Conservation (phyloP, 345 rosid genomes). For the Lagerstroemia speciosa region DNA sequence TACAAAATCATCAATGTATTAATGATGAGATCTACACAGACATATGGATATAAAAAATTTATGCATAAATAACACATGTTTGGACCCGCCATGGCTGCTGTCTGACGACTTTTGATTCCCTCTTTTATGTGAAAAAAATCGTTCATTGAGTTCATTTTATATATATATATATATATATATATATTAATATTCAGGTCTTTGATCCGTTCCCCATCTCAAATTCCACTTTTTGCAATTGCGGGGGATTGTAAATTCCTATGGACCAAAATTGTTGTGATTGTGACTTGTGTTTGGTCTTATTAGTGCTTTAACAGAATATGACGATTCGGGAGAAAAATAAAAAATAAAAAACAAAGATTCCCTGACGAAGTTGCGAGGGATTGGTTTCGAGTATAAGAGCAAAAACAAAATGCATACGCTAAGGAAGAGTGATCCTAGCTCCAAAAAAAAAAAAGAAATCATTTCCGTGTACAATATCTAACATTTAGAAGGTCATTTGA, state of each 20-base stretch:
- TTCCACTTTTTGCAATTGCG: slow-evolving; percentile 1
- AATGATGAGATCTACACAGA: background rate
- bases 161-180: too few species aligned
- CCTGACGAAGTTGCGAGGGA: background rate
- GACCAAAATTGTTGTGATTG: background rate
- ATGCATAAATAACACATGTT: background rate
- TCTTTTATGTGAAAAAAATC: background rate
- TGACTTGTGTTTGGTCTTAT: background rate
- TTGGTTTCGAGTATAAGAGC: too few species aligned
- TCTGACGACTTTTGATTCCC: background rate
- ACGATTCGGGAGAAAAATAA: background rate
- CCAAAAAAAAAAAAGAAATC: too few species aligned
- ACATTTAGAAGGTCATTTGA: too few species aligned
- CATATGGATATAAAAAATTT: background rate
- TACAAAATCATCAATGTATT: too few species aligned
- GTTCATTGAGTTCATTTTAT: background rate
- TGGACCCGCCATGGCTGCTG: background rate
- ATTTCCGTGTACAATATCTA: too few species aligned
- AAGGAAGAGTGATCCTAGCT: background rate
- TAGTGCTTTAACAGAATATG: background rate
- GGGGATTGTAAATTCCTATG: background rate
- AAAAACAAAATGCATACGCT: background rate
- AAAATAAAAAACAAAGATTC: background rate
- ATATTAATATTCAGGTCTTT: background rate
- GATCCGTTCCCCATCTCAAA: background rate